Evolutionary conservation across 331 rosid genomes (phyloP).

Genomic region (Dryas integrifolia): DNA sequence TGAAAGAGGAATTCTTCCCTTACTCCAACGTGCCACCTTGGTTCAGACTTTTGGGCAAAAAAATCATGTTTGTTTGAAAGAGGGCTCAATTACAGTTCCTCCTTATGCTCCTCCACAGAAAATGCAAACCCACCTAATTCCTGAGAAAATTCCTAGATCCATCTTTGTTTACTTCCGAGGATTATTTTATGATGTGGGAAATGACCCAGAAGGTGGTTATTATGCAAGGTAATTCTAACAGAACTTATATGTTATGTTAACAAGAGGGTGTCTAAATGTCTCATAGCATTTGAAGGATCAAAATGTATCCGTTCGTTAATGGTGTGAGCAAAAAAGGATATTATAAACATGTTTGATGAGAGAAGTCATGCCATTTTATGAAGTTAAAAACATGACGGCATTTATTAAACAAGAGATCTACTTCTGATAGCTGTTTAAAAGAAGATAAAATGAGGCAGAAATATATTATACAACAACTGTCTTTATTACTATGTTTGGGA

Average conservation of each 20-base stretch:
- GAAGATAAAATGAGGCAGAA: background rate
- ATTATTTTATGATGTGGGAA: conserved; percentile 71
- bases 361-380: background rate
- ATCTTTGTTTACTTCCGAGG: conserved; percentile 76
- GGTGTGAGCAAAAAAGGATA: background rate
- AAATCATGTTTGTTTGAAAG: conserved; percentile 72
- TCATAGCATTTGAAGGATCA: background rate
- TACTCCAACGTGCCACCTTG: conserved; percentile 60
- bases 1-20: conserved; percentile 69
- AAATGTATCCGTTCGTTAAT: background rate
- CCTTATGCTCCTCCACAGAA: conserved; percentile 83
- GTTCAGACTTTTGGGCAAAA: conserved; percentile 77
- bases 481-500: background rate
- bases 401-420: background rate
- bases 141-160: conserved; percentile 66
- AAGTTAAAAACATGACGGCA: background rate
- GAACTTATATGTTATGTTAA: conserved; percentile 5
- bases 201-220: conserved; percentile 83
- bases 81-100: conserved; percentile 64
- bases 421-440: background rate
- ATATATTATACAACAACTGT: too few relatives aligned
- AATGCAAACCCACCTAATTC: conserved; percentile 68
- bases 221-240: conserved; percentile 59
- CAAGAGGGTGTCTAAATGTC: background rate
- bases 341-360: background rate